A percentile compares a stretch with the other conserved stretches of the same genome.
phyloP scores from a whole-genome alignment of 176 grass and related monocot genomes.

The Aegilops bicornis region DNA sequence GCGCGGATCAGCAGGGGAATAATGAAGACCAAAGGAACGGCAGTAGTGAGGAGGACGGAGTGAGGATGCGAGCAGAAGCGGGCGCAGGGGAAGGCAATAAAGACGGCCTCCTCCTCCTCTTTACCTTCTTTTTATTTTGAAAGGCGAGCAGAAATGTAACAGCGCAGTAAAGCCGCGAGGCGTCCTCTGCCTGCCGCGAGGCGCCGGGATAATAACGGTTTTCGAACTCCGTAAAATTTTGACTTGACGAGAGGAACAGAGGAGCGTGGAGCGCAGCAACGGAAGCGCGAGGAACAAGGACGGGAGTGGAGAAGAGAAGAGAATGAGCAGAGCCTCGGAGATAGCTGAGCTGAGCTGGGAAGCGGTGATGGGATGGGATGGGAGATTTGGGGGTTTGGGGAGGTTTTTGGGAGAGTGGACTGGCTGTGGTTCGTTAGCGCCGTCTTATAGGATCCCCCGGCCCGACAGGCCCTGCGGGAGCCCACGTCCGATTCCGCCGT shows the following conservation, averaged over 20 bases:
- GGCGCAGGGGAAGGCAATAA: conserved; percentile 39
- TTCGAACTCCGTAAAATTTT: conserved; percentile 35
- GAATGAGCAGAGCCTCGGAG: neutral
- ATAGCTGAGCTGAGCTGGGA: neutral
- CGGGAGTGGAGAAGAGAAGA: neutral
- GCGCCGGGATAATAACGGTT: conserved; percentile 46
- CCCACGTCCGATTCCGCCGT: conserved; percentile 50
- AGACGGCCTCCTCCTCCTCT: conserved; percentile 22
- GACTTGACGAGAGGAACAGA: neutral
- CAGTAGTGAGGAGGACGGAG: neutral
- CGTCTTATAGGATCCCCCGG: conserved; percentile 41
- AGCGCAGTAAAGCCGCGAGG: conserved; percentile 26
- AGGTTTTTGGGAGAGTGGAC: conserved; percentile 34
- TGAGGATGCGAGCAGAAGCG: neutral
- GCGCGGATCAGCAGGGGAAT: conserved; percentile 42
- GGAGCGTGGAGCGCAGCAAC: neutral
- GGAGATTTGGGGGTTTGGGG: conserved; percentile 50
- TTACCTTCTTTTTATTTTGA: conserved; percentile 14
- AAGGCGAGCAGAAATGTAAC: conserved; percentile 37
- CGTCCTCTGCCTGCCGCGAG: conserved; percentile 30
- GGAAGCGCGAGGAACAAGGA: conserved; percentile 33
- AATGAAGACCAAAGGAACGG: conserved; percentile 35
- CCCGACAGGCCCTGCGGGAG: conserved; percentile 44
- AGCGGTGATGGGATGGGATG: conserved; percentile 14
- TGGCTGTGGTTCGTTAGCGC: conserved; percentile 26